phyloP scores from a whole-genome alignment of 495 filamentous ascomycete genomes.

The Trichoderma virens region DNA sequence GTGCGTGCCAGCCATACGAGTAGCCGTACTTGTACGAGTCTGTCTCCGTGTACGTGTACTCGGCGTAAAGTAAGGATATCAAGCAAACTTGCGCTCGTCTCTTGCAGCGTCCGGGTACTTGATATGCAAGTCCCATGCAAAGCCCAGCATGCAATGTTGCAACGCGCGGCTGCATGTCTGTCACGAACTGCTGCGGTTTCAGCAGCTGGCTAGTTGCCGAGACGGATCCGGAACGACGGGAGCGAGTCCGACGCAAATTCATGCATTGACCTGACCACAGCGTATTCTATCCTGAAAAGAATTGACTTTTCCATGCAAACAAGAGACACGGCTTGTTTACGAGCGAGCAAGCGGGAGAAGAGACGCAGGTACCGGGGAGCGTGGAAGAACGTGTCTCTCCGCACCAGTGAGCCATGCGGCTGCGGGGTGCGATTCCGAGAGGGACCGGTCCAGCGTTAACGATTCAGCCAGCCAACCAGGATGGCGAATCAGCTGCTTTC shows the following conservation, averaged over 20 bases:
- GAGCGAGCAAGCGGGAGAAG: neutral
- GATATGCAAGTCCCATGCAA: neutral
- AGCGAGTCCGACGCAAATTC: neutral
- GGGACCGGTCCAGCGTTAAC: neutral
- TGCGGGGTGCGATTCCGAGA: constrained; percentile 3
- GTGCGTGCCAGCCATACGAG: neutral
- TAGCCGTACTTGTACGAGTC: neutral
- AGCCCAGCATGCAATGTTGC: neutral
- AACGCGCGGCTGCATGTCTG: neutral
- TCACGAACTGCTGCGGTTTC: neutral
- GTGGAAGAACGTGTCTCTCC: neutral
- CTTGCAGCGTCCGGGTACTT: too few relatives aligned
- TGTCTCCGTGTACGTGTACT: too few relatives aligned
- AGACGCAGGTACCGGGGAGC: neutral
- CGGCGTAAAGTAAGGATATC: too few relatives aligned
- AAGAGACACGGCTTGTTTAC: neutral
- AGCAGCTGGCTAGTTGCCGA: neutral
- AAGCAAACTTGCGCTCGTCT: too few relatives aligned
- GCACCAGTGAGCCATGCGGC: constrained; percentile 1
- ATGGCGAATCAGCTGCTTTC: neutral
- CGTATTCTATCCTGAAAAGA: neutral
- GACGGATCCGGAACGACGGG: neutral
- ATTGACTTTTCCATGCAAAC: neutral
- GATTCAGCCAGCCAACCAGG: constrained; percentile 8
- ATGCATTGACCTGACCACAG: neutral